phyloP scores from a whole-genome alignment of 352 stramenopile species.

The Pythium scleroteichum region DNA sequence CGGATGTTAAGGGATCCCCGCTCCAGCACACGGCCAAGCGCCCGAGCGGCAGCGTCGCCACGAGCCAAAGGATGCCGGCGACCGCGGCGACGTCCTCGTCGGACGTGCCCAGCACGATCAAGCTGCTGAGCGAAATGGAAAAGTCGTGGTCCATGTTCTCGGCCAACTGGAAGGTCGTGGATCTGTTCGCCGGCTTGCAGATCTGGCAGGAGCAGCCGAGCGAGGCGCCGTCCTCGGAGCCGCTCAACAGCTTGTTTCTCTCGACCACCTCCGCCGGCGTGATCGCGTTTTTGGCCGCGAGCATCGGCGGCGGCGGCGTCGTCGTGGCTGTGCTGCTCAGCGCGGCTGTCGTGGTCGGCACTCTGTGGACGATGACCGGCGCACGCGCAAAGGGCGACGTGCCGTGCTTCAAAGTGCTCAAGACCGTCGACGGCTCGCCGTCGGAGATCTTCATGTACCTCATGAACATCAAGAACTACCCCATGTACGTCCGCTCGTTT shows the following conservation, averaged over 20 bases:
- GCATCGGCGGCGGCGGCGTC: constrained; percentile 64
- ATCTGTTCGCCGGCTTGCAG: constrained; percentile 68
- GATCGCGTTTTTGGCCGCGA: constrained; percentile 63
- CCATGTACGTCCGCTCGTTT: constrained; percentile 28
- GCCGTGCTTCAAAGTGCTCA: constrained; percentile 68
- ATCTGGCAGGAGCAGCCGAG: constrained; percentile 59
- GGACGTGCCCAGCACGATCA: constrained; percentile 54
- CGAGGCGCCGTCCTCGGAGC: constrained; percentile 30
- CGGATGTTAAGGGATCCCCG: no score
- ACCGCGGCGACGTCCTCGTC: constrained; percentile 5
- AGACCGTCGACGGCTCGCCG: constrained; percentile 61
- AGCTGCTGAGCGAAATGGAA: constrained; percentile 73
- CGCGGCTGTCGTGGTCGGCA: constrained; percentile 40
- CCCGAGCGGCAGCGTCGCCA: not conserved
- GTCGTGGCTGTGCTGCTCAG: constrained; percentile 50
- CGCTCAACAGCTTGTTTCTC: constrained; percentile 59
- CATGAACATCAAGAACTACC: constrained; percentile 72
- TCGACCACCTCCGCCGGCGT: constrained; percentile 53
- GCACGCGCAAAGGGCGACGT: constrained; percentile 41
- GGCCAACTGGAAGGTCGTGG: constrained; percentile 61
- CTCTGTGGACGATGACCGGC: constrained; percentile 60
- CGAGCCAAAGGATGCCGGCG: not conserved
- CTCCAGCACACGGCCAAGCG: not conserved
- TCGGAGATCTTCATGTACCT: constrained; percentile 76
- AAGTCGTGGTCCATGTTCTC: constrained; percentile 73